Evolutionary conservation across 441 rosid species (phyloP), one percentile per base, ranked within the genome.

Genomic region (Populus hybrid): DNA sequence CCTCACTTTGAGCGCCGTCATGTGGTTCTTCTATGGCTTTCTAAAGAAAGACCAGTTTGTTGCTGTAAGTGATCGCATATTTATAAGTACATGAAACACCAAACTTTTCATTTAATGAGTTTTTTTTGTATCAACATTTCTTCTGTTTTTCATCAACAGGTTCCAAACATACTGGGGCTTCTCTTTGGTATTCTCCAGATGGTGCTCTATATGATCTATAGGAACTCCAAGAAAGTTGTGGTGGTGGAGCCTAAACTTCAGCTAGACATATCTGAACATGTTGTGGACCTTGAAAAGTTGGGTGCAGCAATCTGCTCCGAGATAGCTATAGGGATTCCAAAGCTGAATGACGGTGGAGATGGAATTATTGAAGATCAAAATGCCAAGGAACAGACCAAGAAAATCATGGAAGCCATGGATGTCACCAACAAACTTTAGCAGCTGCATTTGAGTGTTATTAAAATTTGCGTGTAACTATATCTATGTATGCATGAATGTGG

Each of bases 21-120:
- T 87, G 88, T 94, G 98, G 98, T 91, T 94, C 84, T 86, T 88
- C 83, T 93, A 90, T 28, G 98, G 97, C 3, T 85, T 88, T 79
- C 85, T 90, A 3, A 81, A 82, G 24, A 90, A 88, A 76, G 98
- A 94, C 75, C 74, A 78, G 64, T 89, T 85, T 82, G 74, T 94
- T 57, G 91, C 94, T 3, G 98, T 94, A 86, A 85, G 92, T 77
- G 23, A 57, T 40, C 18, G 53, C 14, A 35, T 35, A 71, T 2
- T 9, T 32, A 10, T 26, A 1, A 26, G 64, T 63, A 4, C 16
- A 10, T 11, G 46, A n/a, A 34, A 12, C 21, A 11, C 28, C 67
- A 34, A 57, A 12, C 28, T 23, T 64, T 0, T 26, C 30, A 28
- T 30, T 30, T 53, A 70, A 23, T 14, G 63, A 57, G 11, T 34